These are phyloP conservation scores for Mortierella polycephala DNA, from an alignment of 371 early-diverging fungal genomes.

Conservation along the genomic window DNA sequence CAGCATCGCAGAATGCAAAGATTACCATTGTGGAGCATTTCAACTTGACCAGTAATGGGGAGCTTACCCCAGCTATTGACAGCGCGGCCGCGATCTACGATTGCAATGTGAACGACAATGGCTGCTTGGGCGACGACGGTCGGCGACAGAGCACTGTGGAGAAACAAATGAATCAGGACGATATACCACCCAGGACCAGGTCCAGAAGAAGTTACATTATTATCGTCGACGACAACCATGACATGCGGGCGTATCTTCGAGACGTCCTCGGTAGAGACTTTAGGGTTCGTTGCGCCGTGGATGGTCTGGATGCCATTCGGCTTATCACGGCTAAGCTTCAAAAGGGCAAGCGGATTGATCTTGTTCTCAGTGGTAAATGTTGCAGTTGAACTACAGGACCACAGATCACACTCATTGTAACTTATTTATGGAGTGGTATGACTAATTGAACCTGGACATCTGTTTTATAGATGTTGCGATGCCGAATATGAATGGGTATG, in stretches of 20 bases:
- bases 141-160: neutral
- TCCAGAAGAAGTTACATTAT: conserved; percentile 46
- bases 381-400: neutral
- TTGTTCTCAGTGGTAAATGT: conserved; percentile 53
- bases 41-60: neutral
- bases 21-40: neutral
- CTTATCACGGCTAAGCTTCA: conserved; percentile 34
- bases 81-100: conserved; percentile 4
- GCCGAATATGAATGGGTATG: conserved; percentile 64
- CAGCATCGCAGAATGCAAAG: conserved; percentile 7
- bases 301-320: conserved; percentile 59
- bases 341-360: conserved; percentile 49
- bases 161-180: conserved; percentile 3
- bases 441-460: neutral
- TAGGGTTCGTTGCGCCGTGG: conserved; percentile 47
- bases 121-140: conserved; percentile 9
- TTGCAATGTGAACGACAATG: conserved; percentile 4
- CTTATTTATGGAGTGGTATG: neutral
- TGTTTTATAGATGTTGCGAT: conserved; percentile 57
- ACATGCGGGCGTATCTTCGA: conserved; percentile 62
- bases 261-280: conserved; percentile 56
- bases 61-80: neutral
- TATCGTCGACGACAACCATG: conserved; percentile 63
- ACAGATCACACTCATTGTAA: neutral
- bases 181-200: conserved; percentile 2